Base-by-base conservation (phyloP, 805 yeast species). In the Wickerhamomyces rabaulensis region DNA sequence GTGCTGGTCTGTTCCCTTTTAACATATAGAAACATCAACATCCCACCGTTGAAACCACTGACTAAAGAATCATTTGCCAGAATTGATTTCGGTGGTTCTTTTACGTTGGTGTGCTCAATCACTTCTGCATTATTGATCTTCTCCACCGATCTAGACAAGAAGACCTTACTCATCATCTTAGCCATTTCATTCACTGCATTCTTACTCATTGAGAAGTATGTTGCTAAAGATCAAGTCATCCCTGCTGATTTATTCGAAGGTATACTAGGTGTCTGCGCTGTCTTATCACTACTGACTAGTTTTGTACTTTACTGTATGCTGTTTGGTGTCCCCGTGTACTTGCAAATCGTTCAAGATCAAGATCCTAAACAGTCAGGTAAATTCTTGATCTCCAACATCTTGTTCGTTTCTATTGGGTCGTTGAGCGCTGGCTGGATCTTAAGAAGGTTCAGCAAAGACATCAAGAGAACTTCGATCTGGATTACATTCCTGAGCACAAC, bases 41-140 rank as follows among this genome's bases (percentile, higher is more conserved):
- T 49, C 17, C 43, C 39, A 20, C 44, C 41, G 4, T 16, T 29
- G 4, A 31, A 43, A 21, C 42, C 47, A 42, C 60, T 63, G 39
- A 55, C 61, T 1, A 52, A 49, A 35, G 53, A 54, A 21, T 68
- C 66, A 42, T 49, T 69, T 39, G 42, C 44, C 9, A 58, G 60
- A 43, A 64, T 71, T 33, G 76, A 71, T 52, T 52, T 70, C 36
- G 64, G 63, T 6, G 76, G 76, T 2, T 63, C 74, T 1, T 42
- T 65, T 1, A 49, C 64, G 2, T 52, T 70, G 2, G 62, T 69
- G 9, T 40, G 52, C 10, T 45, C 57, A 8, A 67, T 69, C 26
- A 50, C 65, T 5, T 55, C 64, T 3, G 52, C 64, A 21, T 50
- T 71, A 20, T 53, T 67, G 42, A 37, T 66, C 7, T 60, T 70